These are phyloP conservation scores for Nepenthes alata DNA, from an alignment of 179 eudicot species.

Conservation along the genomic window DNA sequence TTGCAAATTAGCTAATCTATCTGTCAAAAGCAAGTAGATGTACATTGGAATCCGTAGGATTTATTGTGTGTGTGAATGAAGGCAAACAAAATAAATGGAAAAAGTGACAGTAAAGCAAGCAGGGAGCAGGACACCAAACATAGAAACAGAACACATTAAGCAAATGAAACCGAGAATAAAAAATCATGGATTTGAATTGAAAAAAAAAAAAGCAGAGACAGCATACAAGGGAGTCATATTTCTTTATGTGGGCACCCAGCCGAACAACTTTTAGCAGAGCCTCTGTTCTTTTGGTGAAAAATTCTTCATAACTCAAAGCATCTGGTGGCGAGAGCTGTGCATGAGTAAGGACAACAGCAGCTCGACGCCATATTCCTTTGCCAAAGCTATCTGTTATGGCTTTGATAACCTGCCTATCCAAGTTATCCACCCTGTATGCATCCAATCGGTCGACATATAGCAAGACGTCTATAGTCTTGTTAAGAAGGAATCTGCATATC, in stretches of 20 bases:
- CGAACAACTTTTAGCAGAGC: slow-evolving; percentile 75
- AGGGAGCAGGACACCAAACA: no score
- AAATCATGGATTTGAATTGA: background rate
- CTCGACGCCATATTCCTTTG: slow-evolving; percentile 74
- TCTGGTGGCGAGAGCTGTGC: slow-evolving; percentile 98
- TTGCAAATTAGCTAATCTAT: no score
- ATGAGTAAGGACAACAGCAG: slow-evolving; percentile 79
- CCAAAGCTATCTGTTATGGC: slow-evolving; percentile 90
- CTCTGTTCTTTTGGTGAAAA: slow-evolving; percentile 68
- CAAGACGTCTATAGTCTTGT: slow-evolving; percentile 83
- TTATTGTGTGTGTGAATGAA: no score
- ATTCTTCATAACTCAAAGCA: slow-evolving; percentile 81
- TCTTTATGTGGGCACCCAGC: slow-evolving; percentile 48
- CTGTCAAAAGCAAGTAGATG: no score
- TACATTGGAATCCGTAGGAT: no score
- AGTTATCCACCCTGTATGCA: slow-evolving; percentile 85
- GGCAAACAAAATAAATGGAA: no score
- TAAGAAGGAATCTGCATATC: slow-evolving; percentile 61
- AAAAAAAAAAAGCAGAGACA: background rate
- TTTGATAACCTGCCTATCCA: slow-evolving; percentile 75
- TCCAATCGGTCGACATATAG: slow-evolving; percentile 92
- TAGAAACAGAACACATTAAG: no score
- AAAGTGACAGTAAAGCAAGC: no score
- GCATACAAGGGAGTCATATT: slow-evolving; percentile 43
- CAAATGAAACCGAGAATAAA: background rate